Percentiles rank a stretch among this genome's conserved stretches.
Conservation (phyloP, 148 eudicot genomes). For the Vaccinium darrowii region DNA sequence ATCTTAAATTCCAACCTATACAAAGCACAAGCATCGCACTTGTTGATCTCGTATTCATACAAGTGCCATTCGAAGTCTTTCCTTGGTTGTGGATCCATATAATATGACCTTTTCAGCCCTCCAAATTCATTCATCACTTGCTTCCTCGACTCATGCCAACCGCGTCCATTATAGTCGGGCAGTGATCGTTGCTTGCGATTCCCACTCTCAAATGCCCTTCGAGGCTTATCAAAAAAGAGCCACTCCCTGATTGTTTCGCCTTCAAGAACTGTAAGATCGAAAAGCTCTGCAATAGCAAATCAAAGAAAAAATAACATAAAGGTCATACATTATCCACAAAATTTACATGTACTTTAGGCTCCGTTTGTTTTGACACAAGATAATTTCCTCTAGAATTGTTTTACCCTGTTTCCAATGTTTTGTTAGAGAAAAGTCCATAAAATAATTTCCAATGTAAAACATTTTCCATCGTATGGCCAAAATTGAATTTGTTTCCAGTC, state of each 20-base stretch:
- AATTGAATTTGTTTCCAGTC: background rate
- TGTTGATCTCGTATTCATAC: constrained; percentile 81
- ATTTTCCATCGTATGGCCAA: background rate
- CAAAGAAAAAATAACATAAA: background rate
- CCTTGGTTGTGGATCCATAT: constrained; percentile 97
- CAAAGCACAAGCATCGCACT: constrained; percentile 76
- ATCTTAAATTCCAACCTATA: constrained; percentile 87
- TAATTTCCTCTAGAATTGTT: background rate
- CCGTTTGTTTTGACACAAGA: background rate
- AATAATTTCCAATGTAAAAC: background rate
- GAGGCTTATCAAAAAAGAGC: constrained; percentile 98
- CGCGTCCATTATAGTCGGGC: constrained; percentile 96
- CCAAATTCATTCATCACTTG: constrained; percentile 87
- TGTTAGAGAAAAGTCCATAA: background rate
- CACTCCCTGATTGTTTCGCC: constrained; percentile 94
- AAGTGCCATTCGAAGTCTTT: constrained; percentile 92
- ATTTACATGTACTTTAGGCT: background rate
- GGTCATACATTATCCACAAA: background rate
- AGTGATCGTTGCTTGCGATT: constrained; percentile 91
- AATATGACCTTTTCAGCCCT: constrained; percentile 91
- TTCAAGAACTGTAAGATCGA: constrained; percentile 74
- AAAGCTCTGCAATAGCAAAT: constrained; percentile 65
- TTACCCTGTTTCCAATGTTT: background rate
- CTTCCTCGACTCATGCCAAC: constrained; percentile 98
- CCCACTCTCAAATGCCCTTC: constrained; percentile 98